phyloP scores from a whole-genome alignment of 164 flowering plant species.

The Magnolia changhungtana region DNA sequence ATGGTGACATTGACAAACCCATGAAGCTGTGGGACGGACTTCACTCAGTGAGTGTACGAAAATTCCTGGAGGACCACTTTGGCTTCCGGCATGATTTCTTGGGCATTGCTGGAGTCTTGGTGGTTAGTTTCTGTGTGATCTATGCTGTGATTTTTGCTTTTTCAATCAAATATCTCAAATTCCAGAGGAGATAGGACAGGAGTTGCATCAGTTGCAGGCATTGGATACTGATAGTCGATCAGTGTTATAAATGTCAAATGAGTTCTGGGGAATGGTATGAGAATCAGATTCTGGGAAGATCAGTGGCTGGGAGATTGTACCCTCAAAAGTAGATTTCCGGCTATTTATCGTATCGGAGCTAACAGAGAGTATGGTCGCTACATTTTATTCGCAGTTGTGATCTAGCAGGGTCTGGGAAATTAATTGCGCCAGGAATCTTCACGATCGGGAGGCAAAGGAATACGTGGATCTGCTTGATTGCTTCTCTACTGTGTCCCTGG shows the following conservation, averaged over 20 bases:
- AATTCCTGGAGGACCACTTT: constrained; percentile 44
- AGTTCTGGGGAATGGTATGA: background rate
- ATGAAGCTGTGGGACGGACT: constrained; percentile 63
- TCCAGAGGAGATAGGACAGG: constrained; percentile 64
- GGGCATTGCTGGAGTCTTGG: constrained; percentile 57
- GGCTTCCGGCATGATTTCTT: constrained; percentile 76
- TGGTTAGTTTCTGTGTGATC: constrained; percentile 55
- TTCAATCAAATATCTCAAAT: constrained; percentile 80
- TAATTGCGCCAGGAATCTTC: too few species aligned
- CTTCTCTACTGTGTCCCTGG: too few species aligned
- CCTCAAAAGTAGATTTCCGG: too few species aligned
- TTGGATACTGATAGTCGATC: background rate
- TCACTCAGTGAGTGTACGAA: constrained; percentile 25
- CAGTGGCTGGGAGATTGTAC: too few species aligned
- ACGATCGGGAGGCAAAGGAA: too few species aligned
- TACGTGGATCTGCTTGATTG: too few species aligned
- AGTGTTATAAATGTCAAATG: background rate
- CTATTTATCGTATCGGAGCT: too few species aligned
- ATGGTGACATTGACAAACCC: constrained; percentile 46
- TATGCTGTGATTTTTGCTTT: constrained; percentile 75
- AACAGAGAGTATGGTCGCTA: too few species aligned
- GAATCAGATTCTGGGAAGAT: too few species aligned
- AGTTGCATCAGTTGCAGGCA: background rate
- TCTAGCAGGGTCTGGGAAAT: too few species aligned
- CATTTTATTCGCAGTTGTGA: too few species aligned